Evolutionary conservation across 208 protist genomes (phyloP).

Genomic region (Acanthamoeba lenticulata): DNA sequence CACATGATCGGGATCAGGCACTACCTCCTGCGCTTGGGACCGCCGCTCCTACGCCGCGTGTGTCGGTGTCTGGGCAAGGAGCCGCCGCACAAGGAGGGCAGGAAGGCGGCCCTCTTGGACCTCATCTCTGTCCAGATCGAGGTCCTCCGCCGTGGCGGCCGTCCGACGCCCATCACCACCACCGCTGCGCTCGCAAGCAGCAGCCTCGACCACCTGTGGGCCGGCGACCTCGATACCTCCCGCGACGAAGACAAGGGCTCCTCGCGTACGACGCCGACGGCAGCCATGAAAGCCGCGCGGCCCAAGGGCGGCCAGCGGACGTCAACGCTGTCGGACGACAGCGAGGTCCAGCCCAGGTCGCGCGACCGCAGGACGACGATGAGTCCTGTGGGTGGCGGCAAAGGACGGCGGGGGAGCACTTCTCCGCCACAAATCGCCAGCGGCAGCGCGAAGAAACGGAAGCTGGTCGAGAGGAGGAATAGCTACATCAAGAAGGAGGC

Average conservation of each 20-base stretch:
- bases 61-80: not conserved
- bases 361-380: too few relatives aligned
- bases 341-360: too few relatives aligned
- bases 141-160: not conserved
- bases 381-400: too few relatives aligned
- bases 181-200: not conserved
- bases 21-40: not conserved
- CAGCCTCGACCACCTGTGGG: too few relatives aligned
- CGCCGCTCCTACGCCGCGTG: not conserved
- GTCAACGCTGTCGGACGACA: too few relatives aligned
- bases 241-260: too few relatives aligned
- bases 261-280: too few relatives aligned
- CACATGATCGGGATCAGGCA: not conserved
- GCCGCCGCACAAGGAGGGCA: not conserved
- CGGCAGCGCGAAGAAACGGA: not conserved
- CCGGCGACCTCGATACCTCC: too few relatives aligned
- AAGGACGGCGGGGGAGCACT: too few relatives aligned
- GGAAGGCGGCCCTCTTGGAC: not conserved
- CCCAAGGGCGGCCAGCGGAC: too few relatives aligned
- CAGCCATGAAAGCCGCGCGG: too few relatives aligned
- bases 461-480: not conserved
- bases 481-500: not conserved
- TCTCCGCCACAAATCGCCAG: not conserved
- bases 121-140: not conserved
- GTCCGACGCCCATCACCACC: not conserved